phyloP scores from a whole-genome alignment of 192 early-diverging fungal species.

The Coemansia sp. region DNA sequence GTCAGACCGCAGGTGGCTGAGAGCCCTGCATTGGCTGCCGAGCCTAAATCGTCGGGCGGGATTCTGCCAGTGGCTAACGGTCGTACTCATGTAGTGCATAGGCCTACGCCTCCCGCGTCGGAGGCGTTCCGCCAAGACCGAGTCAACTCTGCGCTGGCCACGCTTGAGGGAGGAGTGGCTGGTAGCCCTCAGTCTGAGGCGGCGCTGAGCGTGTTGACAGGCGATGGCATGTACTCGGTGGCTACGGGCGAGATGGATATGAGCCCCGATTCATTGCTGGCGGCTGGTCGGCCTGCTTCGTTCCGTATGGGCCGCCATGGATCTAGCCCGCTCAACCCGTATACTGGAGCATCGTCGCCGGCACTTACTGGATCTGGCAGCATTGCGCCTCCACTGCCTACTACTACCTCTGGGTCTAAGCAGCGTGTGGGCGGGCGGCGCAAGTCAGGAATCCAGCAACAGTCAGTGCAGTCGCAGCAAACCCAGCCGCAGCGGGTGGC shows the following conservation, averaged over 20 bases:
- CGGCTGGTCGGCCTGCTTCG: neutral
- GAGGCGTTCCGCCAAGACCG: constrained; percentile 30
- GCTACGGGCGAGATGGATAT: constrained; percentile 2
- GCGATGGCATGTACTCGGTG: neutral
- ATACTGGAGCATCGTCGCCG: constrained; percentile 17
- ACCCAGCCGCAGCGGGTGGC: neutral
- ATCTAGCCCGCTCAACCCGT: constrained; percentile 52
- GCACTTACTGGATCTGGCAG: constrained; percentile 19
- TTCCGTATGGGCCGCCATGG: constrained; percentile 55
- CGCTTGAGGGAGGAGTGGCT: constrained; percentile 26
- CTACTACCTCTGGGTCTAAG: neutral
- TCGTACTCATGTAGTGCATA: neutral
- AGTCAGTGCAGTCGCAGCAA: neutral
- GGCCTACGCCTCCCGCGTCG: constrained; percentile 6
- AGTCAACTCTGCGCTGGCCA: constrained; percentile 24
- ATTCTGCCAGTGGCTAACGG: constrained; percentile 8
- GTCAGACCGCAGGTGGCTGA: constrained; percentile 19
- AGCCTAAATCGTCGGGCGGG: constrained; percentile 48
- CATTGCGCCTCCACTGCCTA: constrained; percentile 39
- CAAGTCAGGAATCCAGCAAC: constrained; percentile 1
- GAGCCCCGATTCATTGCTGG: neutral
- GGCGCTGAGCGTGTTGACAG: constrained; percentile 1
- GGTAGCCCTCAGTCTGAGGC: neutral
- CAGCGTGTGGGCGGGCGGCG: constrained; percentile 26
- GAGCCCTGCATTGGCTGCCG: constrained; percentile 28